Conservation (phyloP, 2,329 filamentous ascomycete species). For the Cladorrhinum sp. region DNA sequence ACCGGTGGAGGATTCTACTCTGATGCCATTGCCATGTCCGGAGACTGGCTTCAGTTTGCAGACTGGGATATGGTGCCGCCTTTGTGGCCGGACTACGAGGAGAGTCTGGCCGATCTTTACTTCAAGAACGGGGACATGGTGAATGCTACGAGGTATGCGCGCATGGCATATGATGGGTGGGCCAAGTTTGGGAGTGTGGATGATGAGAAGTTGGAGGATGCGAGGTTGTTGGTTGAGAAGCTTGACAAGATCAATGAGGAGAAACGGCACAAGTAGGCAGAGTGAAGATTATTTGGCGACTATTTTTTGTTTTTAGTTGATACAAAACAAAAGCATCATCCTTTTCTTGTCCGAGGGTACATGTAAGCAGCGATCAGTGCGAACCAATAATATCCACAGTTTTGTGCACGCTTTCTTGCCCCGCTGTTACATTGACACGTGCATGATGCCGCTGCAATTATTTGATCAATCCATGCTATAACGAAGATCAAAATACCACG, state of each 20-base stretch:
- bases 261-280: background rate
- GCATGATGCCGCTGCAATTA: background rate
- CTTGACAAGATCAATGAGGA: slow-evolving; percentile 8
- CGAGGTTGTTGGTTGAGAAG: slow-evolving; percentile 16
- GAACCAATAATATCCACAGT: background rate
- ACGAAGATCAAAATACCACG: background rate
- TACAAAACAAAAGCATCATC: too few relatives aligned
- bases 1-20: slow-evolving; percentile 22
- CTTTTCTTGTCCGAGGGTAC: too few relatives aligned
- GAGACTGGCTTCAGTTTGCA: slow-evolving; percentile 24
- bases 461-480: background rate
- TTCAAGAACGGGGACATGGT: slow-evolving; percentile 20
- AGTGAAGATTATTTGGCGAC: too few relatives aligned
- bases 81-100: slow-evolving; percentile 23
- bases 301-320: too few relatives aligned
- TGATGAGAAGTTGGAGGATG: slow-evolving; percentile 21
- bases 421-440: background rate
- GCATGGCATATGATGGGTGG: slow-evolving; percentile 28
- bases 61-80: slow-evolving; percentile 23
- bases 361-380: too few relatives aligned
- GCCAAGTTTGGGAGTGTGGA: slow-evolving; percentile 26
- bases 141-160: slow-evolving; percentile 25
- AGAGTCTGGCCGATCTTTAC: slow-evolving; percentile 24
- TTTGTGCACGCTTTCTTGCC: background rate
- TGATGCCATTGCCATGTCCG: slow-evolving; percentile 26